Evolutionary conservation across 1,284 basidiomycete genomes (phyloP), one percentile per base, ranked within the genome.

Genomic region (Fereydounia khargensis): DNA sequence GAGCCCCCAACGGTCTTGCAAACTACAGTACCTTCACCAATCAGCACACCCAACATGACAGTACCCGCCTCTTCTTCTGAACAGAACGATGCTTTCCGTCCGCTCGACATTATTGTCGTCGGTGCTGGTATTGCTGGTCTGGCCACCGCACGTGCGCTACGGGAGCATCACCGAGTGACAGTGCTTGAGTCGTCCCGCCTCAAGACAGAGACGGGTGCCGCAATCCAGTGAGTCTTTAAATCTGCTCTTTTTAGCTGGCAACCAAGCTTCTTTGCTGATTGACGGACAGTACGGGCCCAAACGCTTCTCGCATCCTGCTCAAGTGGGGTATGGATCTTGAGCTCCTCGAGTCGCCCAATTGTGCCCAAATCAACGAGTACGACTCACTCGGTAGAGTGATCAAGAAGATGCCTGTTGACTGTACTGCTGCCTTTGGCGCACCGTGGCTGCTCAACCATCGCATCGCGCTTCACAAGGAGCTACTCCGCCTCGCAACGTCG

Each of bases 401-500:
- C 13, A 19, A 16, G 27, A 46, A 45, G 11, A 39, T 33, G 18
- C 41, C 35, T 8, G 42, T 42, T 18, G 25, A 44, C 45, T 46
- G 25, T 2, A 30, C 25, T 36, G 45, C 48, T 24, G 54, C 51
- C 34, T 71, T 54, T 28, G 65, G 61, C 31, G 37, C 58, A 1
- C 48, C 56, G 3, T 67, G 68, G 70, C 54, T 71, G 9, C 53
- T 74, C 20, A 72, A 67, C 40, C 73, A 76, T 36, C 73, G 74
- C 17, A 61, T 65, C 8, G 70, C 71, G 30, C 49, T 76, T 9
- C 74, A 75, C 42, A 54, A 60, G 18, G 71, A 70, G 52, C 46
- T 76, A 8, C 32, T 44, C 4, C 36, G 49, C 4, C 35, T 66
- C 3, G 73, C 73, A 1, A 70, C 65, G 1, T 37, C 44, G 19